Conservation (phyloP, 352 stramenopile genomes). For the Pseudoperonospora humuli region DNA sequence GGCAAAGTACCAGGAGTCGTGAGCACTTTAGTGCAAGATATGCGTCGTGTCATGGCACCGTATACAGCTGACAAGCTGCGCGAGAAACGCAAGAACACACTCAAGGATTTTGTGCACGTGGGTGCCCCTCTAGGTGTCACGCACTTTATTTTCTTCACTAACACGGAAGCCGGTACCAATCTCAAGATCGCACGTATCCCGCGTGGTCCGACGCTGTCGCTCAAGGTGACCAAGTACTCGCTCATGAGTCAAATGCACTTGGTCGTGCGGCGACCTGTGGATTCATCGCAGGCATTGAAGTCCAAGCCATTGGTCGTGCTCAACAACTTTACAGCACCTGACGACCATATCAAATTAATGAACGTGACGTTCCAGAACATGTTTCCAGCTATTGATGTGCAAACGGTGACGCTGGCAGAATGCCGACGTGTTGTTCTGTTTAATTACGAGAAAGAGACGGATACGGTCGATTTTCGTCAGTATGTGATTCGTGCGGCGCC, state of each 20-base stretch:
- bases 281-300: constrained; percentile 81
- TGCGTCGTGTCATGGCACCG: constrained; percentile 92
- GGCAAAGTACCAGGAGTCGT: constrained; percentile 77
- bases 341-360: constrained; percentile 90
- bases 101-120: constrained; percentile 90
- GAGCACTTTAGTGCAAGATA: constrained; percentile 84
- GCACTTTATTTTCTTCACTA: constrained; percentile 94
- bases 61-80: constrained; percentile 91
- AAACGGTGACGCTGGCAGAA: constrained; percentile 91
- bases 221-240: constrained; percentile 88
- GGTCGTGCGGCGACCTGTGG: constrained; percentile 88
- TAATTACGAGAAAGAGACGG: constrained; percentile 90
- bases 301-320: constrained; percentile 94
- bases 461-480: constrained; percentile 94
- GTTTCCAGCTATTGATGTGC: constrained; percentile 98
- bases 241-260: constrained; percentile 89
- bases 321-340: constrained; percentile 96
- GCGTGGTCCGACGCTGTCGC: constrained; percentile 91
- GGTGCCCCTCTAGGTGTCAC: constrained; percentile 91
- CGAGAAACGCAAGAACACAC: constrained; percentile 88
- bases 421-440: constrained; percentile 97
- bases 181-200: constrained; percentile 92
- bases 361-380: constrained; percentile 99
- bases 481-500: constrained; percentile 95
- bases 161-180: constrained; percentile 91